Conservation (phyloP, 1,284 basidiomycete genomes). For the Polyporus tsugae region DNA sequence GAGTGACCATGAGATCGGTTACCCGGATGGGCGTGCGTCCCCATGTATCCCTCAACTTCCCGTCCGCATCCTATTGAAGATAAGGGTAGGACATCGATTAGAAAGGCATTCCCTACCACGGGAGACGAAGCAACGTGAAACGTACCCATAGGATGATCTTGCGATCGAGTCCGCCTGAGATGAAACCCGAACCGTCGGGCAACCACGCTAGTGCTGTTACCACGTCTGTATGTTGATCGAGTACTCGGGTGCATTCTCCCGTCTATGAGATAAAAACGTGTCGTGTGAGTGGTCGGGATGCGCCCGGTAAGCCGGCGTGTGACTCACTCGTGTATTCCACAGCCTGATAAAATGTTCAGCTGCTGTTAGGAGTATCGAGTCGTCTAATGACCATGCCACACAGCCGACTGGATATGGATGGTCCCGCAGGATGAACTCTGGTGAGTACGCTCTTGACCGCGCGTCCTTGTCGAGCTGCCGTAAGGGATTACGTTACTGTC, state of each 20-base stretch:
- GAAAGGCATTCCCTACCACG: neutral
- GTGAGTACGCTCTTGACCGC: conserved; percentile 64
- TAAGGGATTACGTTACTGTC: conserved; percentile 14
- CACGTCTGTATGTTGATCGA: conserved; percentile 82
- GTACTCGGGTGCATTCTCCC: conserved; percentile 68
- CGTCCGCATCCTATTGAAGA: conserved; percentile 69
- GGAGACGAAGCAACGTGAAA: neutral
- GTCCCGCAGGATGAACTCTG: conserved; percentile 70
- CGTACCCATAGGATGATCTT: conserved; percentile 89
- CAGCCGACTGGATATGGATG: conserved; percentile 82
- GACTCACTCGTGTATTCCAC: conserved; percentile 84
- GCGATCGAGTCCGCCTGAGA: conserved; percentile 91
- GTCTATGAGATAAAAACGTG: conserved; percentile 55
- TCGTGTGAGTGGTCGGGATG: conserved; percentile 10
- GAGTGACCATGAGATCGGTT: conserved; percentile 87
- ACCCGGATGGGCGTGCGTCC: conserved; percentile 83
- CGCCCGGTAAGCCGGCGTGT: conserved; percentile 4
- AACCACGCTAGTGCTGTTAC: conserved; percentile 91
- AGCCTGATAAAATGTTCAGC: conserved; percentile 83
- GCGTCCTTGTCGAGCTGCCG: conserved; percentile 57
- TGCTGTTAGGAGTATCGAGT: conserved; percentile 82
- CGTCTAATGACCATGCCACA: conserved; percentile 91
- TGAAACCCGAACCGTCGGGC: conserved; percentile 88
- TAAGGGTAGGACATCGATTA: conserved; percentile 17
- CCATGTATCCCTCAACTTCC: conserved; percentile 77